These are phyloP conservation scores for Hymenoscyphus linearis DNA, from an alignment of 2,329 filamentous ascomycete genomes.

Conservation along the genomic window DNA sequence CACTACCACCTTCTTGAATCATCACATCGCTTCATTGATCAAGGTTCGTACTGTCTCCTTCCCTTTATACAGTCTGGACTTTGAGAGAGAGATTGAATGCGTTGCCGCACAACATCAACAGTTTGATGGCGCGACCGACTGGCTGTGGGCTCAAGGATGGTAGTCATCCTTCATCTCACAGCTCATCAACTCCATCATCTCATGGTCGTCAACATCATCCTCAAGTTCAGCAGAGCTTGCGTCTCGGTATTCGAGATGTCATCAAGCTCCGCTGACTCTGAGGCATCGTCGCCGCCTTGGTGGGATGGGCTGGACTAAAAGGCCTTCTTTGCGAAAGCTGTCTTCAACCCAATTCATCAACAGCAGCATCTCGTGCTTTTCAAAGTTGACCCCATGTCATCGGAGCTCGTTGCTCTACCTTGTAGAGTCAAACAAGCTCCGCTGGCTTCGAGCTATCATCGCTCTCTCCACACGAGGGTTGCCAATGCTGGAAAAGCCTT, in stretches of 20 bases:
- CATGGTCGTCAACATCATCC: neutral
- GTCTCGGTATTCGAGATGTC: neutral
- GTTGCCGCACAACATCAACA: neutral
- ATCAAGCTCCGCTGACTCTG: neutral
- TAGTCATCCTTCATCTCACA: neutral
- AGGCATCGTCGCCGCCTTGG: neutral
- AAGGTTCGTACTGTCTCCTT: neutral
- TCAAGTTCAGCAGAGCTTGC: neutral
- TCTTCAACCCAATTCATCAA: neutral
- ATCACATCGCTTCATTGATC: neutral
- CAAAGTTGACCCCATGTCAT: neutral
- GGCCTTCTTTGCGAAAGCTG: neutral
- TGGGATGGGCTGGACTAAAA: no score
- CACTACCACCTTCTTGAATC: neutral
- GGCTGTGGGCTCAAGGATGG: neutral
- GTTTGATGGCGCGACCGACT: neutral
- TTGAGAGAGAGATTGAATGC: neutral
- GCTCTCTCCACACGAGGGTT: neutral
- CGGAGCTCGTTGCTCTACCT: neutral
- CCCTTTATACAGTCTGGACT: neutral
- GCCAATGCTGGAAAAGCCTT: neutral
- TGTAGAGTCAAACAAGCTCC: neutral
- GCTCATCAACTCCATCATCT: neutral
- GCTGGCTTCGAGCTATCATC: neutral
- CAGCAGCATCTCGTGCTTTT: neutral